A percentile compares a stretch with the other conserved stretches of the same genome.
phyloP scores from a whole-genome alignment of 2,329 filamentous ascomycete genomes.

The Ceratocystiopsis minuta region DNA sequence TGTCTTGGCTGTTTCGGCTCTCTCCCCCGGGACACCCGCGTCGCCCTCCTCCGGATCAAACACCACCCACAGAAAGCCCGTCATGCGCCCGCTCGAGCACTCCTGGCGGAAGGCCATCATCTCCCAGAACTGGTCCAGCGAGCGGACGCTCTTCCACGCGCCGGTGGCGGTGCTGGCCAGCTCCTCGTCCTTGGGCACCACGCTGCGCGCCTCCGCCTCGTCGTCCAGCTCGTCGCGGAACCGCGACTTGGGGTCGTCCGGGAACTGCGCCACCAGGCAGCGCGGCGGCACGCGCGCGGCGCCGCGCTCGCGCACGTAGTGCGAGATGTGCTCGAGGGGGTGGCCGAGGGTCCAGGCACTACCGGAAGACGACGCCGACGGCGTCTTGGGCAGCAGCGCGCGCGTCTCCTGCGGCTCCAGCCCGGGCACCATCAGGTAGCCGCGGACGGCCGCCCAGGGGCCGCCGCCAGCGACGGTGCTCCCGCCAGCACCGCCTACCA shows the following conservation, averaged over 20 bases:
- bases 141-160: constrained; percentile 68
- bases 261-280: constrained; percentile 76
- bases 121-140: constrained; percentile 91
- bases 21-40: too few species aligned
- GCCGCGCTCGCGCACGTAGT: constrained; percentile 39
- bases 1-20: too few species aligned
- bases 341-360: constrained; percentile 50
- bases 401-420: constrained; percentile 65
- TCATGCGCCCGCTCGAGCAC: constrained; percentile 78
- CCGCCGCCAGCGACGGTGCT: too few species aligned
- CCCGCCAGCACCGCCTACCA: too few species aligned
- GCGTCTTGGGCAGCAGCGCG: constrained; percentile 68
- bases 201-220: constrained; percentile 38
- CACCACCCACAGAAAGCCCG: constrained; percentile 89
- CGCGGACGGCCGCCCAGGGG: constrained; percentile 38
- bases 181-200: constrained; percentile 19
- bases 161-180: constrained; percentile 25
- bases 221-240: constrained; percentile 82
- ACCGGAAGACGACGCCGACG: too few species aligned
- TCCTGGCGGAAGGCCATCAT: constrained; percentile 96
- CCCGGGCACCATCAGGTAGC: constrained; percentile 74
- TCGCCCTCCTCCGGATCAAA: constrained; percentile 35
- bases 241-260: constrained; percentile 86
- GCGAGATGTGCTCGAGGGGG: constrained; percentile 47
- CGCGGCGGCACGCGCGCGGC: constrained; percentile 45